Percentiles rank a stretch among this genome's conserved stretches.
phyloP scores from a whole-genome alignment of 768 basidiomycete species.

The Ramaria sp. region DNA sequence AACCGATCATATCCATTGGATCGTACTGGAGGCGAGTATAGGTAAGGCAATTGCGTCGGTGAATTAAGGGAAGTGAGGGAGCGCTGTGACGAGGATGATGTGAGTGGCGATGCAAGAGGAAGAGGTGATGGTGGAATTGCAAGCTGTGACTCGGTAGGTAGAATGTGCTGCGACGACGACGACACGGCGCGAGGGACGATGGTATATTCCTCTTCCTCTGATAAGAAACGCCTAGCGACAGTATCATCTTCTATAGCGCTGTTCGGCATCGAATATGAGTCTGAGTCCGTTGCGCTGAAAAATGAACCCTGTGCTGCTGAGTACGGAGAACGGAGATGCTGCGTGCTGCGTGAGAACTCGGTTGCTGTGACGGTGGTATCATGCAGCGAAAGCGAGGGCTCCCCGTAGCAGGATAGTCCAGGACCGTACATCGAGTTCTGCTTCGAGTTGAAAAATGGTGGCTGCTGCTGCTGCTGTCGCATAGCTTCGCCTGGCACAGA shows the following conservation, averaged over 20 bases:
- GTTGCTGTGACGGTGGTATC: not conserved
- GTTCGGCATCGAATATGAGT: not conserved
- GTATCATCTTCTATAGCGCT: not conserved
- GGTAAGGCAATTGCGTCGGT: conserved; percentile 1
- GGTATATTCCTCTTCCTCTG: conserved; percentile 4
- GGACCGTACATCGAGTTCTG: conserved; percentile 4
- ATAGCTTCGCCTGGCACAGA: not conserved
- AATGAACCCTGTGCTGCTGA: not conserved
- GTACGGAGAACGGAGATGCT: not conserved
- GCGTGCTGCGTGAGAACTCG: not conserved
- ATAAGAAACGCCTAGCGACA: not conserved
- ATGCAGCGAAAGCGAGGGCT: not conserved
- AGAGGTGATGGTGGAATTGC: not conserved
- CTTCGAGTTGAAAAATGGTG: not conserved
- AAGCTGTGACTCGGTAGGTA: not conserved
- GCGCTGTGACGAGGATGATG: not conserved
- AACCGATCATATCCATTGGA: not conserved
- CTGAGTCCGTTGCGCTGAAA: not conserved
- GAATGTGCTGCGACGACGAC: not conserved
- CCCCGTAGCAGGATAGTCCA: conserved; percentile 1
- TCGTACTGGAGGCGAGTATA: not conserved
- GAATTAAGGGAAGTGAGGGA: conserved; percentile 2
- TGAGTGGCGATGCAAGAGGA: too few species aligned
- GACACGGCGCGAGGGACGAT: conserved; percentile 1
- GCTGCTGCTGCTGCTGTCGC: not conserved